These are phyloP conservation scores for Paramecium caudatum DNA, from an alignment of 73 alveolate genomes.

Conservation along the genomic window DNA sequence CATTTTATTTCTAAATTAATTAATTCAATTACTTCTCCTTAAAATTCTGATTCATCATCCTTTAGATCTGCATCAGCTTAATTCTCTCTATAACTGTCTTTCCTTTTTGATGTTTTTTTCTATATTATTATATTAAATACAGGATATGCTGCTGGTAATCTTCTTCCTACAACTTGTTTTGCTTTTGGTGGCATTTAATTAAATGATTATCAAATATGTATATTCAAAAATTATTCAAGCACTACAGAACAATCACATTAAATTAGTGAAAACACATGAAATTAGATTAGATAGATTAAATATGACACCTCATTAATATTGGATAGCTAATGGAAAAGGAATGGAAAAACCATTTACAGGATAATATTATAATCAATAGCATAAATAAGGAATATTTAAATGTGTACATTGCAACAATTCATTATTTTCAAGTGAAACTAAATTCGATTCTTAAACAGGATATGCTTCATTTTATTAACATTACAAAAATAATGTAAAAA, in stretches of 20 bases:
- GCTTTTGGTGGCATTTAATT: background rate
- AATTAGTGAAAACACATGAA: background rate
- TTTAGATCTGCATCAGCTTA: background rate
- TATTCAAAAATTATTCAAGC: slow-evolving; percentile 20
- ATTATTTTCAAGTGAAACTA: background rate
- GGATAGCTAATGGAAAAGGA: slow-evolving; percentile 11
- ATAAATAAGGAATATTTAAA: background rate
- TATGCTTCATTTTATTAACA: slow-evolving; percentile 13
- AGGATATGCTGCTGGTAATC: background rate
- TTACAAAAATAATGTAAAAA: slow-evolving; percentile 25
- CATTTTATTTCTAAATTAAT: slow-evolving; percentile 15
- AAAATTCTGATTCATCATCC: slow-evolving; percentile 32
- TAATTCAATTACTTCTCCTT: slow-evolving; percentile 10
- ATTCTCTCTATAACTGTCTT: no score
- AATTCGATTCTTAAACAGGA: slow-evolving; percentile 55
- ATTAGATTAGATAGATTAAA: slow-evolving; percentile 23
- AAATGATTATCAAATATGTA: background rate
- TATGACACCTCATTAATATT: slow-evolving; percentile 26
- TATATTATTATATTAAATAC: no score
- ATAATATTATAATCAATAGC: background rate
- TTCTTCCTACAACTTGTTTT: no score
- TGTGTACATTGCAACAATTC: slow-evolving; percentile 27
- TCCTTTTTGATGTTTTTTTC: no score
- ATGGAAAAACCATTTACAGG: slow-evolving; percentile 51
- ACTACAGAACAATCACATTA: background rate